Evolutionary conservation across 116 monocot species (phyloP).

Genomic region (Papilionanthe hybrid): DNA sequence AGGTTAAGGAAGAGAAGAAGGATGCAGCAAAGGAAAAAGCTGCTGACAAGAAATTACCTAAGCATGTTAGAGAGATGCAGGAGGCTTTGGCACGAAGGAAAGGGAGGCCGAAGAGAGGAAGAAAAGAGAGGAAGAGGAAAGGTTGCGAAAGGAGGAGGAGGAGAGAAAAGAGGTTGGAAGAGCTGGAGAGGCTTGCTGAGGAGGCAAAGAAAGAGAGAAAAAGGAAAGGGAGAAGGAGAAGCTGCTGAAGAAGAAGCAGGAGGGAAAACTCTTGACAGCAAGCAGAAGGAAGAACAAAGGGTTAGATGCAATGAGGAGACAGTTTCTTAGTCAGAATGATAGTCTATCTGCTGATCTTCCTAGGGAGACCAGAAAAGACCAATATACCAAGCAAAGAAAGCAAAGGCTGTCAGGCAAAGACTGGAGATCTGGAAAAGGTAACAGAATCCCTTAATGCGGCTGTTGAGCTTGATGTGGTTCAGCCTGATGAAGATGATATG

Average conservation of each 20-base stretch:
- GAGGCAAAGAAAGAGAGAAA: slow-evolving; percentile 84
- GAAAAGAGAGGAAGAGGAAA: slow-evolving; percentile 84
- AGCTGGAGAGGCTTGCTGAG: slow-evolving; percentile 64
- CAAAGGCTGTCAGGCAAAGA: no score
- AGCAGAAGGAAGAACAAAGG: slow-evolving; percentile 72
- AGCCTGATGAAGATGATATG: slow-evolving; percentile 20
- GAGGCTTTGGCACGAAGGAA: slow-evolving; percentile 78
- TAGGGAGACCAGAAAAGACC: no score
- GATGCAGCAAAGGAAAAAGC: slow-evolving; percentile 40
- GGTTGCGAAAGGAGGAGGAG: slow-evolving; percentile 71
- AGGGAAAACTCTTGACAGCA: slow-evolving; percentile 73
- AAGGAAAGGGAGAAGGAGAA: slow-evolving; percentile 96
- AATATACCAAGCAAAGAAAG: no score
- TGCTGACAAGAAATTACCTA: slow-evolving; percentile 71
- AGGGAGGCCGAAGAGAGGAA: slow-evolving; percentile 65
- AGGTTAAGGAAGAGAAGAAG: slow-evolving; percentile 28
- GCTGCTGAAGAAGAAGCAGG: slow-evolving; percentile 72
- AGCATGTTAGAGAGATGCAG: slow-evolving; percentile 95
- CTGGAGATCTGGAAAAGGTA: no score
- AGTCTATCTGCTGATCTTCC: no score
- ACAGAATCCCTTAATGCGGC: no score
- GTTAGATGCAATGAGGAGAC: slow-evolving; percentile 68
- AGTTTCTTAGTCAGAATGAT: slow-evolving; percentile 50
- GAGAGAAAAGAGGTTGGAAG: slow-evolving; percentile 56
- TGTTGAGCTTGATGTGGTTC: slow-evolving; percentile 22